Conservation (phyloP, 768 basidiomycete genomes). For the Boletus tylopilopsis region DNA sequence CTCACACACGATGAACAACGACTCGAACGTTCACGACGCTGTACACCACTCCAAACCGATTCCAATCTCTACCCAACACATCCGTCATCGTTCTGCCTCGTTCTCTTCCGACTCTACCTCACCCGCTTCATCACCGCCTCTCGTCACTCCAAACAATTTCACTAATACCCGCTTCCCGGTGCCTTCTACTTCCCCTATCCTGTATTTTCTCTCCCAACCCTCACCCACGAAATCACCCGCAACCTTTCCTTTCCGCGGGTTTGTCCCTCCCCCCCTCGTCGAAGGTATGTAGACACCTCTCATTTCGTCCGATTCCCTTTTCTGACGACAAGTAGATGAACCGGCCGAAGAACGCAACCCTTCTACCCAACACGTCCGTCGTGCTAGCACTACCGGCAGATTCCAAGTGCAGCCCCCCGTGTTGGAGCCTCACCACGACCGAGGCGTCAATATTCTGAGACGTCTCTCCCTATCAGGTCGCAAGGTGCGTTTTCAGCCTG, state of each 20-base stretch:
- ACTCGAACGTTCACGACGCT: slow-evolving; percentile 20
- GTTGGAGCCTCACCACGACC: slow-evolving; percentile 51
- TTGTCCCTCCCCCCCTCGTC: slow-evolving; percentile 49
- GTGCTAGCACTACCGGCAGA: slow-evolving; percentile 55
- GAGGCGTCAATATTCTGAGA: slow-evolving; percentile 68
- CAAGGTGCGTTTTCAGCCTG: slow-evolving; percentile 43
- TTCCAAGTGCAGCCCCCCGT: slow-evolving; percentile 45
- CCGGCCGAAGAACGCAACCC: slow-evolving; percentile 39
- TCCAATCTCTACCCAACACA: slow-evolving; percentile 44
- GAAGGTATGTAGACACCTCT: slow-evolving; percentile 48
- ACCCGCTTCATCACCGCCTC: slow-evolving; percentile 48
- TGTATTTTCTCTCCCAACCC: slow-evolving; percentile 63
- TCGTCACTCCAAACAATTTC: slow-evolving; percentile 46
- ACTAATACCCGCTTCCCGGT: slow-evolving; percentile 41
- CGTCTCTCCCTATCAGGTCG: slow-evolving; percentile 68
- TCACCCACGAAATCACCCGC: slow-evolving; percentile 51
- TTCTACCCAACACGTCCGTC: slow-evolving; percentile 53
- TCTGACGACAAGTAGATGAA: slow-evolving; percentile 32
- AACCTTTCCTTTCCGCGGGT: slow-evolving; percentile 59
- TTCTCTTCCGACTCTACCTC: slow-evolving; percentile 61
- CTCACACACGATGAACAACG: slow-evolving; percentile 14
- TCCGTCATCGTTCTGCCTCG: slow-evolving; percentile 58
- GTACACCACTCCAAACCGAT: slow-evolving; percentile 64
- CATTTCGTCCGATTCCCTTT: not conserved
- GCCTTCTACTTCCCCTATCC: slow-evolving; percentile 66